phyloP scores from a whole-genome alignment of 805 yeast genomes.

The Ogataea saltuana region DNA sequence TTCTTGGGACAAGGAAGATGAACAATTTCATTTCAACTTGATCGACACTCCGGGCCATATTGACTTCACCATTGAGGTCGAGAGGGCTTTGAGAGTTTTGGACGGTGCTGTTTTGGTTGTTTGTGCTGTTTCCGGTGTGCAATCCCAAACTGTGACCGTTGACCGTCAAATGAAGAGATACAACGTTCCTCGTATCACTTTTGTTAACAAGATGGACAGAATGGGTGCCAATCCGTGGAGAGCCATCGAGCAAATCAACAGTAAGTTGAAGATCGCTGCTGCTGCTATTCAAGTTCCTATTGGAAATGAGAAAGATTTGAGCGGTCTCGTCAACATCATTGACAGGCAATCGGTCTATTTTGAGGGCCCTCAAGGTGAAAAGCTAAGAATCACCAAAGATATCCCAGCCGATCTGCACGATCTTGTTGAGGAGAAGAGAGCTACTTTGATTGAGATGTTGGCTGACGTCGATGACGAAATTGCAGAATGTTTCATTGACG shows the following conservation, averaged over 20 bases:
- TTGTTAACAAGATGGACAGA: slow-evolving; percentile 97
- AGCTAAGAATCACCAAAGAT: slow-evolving; percentile 54
- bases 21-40: slow-evolving; percentile 82
- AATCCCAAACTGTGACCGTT: slow-evolving; percentile 97
- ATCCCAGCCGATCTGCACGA: slow-evolving; percentile 81
- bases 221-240: slow-evolving; percentile 98
- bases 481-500: slow-evolving; percentile 90
- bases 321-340: slow-evolving; percentile 90
- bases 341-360: slow-evolving; percentile 84
- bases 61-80: slow-evolving; percentile 98
- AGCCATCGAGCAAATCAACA: slow-evolving; percentile 88
- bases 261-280: slow-evolving; percentile 87
- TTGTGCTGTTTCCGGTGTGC: slow-evolving; percentile 98
- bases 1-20: slow-evolving; percentile 80
- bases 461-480: slow-evolving; percentile 99
- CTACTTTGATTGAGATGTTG: slow-evolving; percentile 81
- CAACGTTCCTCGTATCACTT: slow-evolving; percentile 94
- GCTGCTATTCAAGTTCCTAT: slow-evolving; percentile 98
- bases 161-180: slow-evolving; percentile 99
- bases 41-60: slow-evolving; percentile 99
- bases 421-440: slow-evolving; percentile 87
- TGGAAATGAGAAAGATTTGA: slow-evolving; percentile 82
- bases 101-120: slow-evolving; percentile 99
- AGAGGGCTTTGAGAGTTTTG: slow-evolving; percentile 94
- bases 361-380: slow-evolving; percentile 90